phyloP scores from a whole-genome alignment of 2,329 filamentous ascomycete genomes.

The Nothopassalora personata region DNA sequence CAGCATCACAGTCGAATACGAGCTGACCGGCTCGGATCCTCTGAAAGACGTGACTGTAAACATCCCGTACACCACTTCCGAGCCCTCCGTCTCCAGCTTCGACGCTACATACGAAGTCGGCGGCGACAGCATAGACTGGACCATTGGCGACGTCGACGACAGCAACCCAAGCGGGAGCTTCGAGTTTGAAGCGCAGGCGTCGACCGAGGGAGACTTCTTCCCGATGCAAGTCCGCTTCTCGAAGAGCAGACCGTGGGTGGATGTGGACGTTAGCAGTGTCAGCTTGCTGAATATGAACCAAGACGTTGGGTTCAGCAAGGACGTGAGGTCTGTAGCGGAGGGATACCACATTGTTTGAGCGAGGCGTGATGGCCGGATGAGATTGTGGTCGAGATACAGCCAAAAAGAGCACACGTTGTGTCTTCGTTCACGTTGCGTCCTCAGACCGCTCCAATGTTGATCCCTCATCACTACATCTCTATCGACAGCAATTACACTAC shows the following conservation, averaged over 20 bases:
- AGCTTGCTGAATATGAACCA: slow-evolving; percentile 69
- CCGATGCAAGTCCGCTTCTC: slow-evolving; percentile 89
- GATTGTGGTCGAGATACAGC: background rate
- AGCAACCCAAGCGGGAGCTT: slow-evolving; percentile 81
- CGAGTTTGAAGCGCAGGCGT: slow-evolving; percentile 87
- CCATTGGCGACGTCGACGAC: slow-evolving; percentile 77
- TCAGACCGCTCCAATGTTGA: background rate
- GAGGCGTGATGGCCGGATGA: background rate
- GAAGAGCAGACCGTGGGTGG: slow-evolving; percentile 79
- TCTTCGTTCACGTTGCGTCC: background rate
- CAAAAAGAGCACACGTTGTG: background rate
- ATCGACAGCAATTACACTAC: background rate
- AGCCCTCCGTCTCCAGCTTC: slow-evolving; percentile 86
- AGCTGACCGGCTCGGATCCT: slow-evolving; percentile 73
- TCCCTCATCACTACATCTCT: background rate
- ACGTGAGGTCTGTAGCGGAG: slow-evolving; percentile 70
- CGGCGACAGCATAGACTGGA: slow-evolving; percentile 91
- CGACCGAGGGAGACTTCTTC: slow-evolving; percentile 93
- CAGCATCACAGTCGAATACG: slow-evolving; percentile 92
- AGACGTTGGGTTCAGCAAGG: slow-evolving; percentile 76
- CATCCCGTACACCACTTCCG: slow-evolving; percentile 79
- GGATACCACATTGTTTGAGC: slow-evolving; percentile 68
- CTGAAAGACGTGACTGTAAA: slow-evolving; percentile 80
- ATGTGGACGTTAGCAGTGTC: slow-evolving; percentile 83
- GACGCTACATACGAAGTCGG: slow-evolving; percentile 92